Conservation (phyloP, 164 flowering plant species). For the Tetrastigma voinierianum region DNA sequence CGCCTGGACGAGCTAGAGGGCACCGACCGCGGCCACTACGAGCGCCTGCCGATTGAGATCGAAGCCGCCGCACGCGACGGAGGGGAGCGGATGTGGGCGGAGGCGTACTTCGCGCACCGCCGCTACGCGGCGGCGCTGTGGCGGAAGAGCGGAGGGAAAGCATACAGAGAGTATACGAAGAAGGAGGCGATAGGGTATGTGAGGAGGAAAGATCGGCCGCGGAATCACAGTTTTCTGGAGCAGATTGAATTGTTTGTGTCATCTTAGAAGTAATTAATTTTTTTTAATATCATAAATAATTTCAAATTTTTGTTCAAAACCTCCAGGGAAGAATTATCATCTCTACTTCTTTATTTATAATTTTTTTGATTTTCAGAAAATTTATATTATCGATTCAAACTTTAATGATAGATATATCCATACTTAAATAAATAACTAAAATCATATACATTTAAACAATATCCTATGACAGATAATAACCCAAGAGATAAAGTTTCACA, state of each 20-base stretch:
- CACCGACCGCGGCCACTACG: constrained; percentile 32
- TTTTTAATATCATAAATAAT: too few species aligned
- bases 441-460: too few species aligned
- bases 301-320: too few species aligned
- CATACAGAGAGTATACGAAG: constrained; percentile 20
- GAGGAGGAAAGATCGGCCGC: constrained; percentile 22
- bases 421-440: too few species aligned
- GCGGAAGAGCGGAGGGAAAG: constrained; percentile 30
- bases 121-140: constrained; percentile 41
- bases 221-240: constrained; percentile 14
- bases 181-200: constrained; percentile 26
- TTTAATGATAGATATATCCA: too few species aligned
- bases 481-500: too few species aligned
- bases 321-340: too few species aligned
- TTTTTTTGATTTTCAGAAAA: too few species aligned
- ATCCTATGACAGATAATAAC: too few species aligned
- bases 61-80: constrained; percentile 9
- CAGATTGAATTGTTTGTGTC: constrained; percentile 10
- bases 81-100: constrained; percentile 19
- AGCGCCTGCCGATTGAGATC: constrained; percentile 35
- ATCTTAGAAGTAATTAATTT: background rate
- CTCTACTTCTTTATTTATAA: too few species aligned
- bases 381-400: too few species aligned
- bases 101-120: constrained; percentile 34
- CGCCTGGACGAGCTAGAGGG: constrained; percentile 41